A percentile compares a stretch with the other conserved stretches of the same genome.
Evolutionary conservation across 768 basidiomycete genomes (phyloP).

Genomic region (Rhodosporidiobolus odoratus): DNA sequence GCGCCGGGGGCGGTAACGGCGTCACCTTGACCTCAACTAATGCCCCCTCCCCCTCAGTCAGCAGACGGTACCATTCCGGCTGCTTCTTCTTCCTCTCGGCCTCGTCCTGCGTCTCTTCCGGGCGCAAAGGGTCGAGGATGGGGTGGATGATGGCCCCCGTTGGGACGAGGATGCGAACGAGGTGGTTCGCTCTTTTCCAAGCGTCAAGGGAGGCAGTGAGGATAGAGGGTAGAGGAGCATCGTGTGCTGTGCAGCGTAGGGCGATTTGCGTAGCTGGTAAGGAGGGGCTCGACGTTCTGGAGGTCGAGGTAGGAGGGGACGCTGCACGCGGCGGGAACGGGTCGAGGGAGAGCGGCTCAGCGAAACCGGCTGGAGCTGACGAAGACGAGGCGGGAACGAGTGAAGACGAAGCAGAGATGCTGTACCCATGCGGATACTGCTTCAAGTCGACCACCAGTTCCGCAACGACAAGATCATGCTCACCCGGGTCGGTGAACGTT

Average conservation of each 20-base stretch:
- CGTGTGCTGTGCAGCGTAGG: constrained; percentile 57
- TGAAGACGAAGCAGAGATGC: constrained; percentile 45
- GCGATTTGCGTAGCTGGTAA: constrained; percentile 38
- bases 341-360: constrained; percentile 51
- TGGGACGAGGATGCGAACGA: constrained; percentile 71
- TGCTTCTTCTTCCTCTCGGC: constrained; percentile 46
- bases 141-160: constrained; percentile 74
- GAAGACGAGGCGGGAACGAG: neutral
- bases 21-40: constrained; percentile 58
- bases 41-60: constrained; percentile 55
- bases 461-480: constrained; percentile 66
- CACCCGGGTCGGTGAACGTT: constrained; percentile 44
- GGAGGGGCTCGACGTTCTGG: too few species aligned
- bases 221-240: constrained; percentile 65
- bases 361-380: constrained; percentile 38
- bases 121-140: constrained; percentile 74
- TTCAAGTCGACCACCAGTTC: constrained; percentile 78
- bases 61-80: constrained; percentile 56
- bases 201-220: constrained; percentile 54
- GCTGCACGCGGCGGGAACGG: constrained; percentile 18
- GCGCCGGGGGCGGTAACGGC: constrained; percentile 49
- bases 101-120: constrained; percentile 58
- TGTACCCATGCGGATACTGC: constrained; percentile 71
- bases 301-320: neutral
- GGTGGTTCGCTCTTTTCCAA: constrained; percentile 57